Conservation (phyloP, 352 stramenopile genomes). For the Globisporangium perplexum region DNA sequence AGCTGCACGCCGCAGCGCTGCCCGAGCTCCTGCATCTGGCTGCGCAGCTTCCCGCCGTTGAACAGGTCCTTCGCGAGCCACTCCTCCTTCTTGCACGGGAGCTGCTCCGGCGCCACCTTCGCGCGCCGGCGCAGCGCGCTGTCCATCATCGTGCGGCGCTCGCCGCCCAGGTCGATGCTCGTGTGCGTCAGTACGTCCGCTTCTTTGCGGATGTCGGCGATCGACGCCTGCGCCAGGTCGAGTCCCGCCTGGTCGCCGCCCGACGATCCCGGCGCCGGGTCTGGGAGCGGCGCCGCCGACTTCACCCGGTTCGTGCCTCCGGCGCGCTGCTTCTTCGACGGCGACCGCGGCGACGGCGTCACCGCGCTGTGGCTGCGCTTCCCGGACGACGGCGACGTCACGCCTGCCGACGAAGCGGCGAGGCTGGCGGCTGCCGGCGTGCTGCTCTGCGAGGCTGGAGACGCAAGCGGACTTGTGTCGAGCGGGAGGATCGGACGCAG, state of each 20-base stretch:
- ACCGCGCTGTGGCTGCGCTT: slow-evolving; percentile 56
- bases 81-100: slow-evolving; percentile 68
- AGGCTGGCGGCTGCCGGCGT: background rate
- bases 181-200: slow-evolving; percentile 84
- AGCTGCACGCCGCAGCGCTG: slow-evolving; percentile 46
- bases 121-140: slow-evolving; percentile 19
- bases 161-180: slow-evolving; percentile 61
- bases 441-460: slow-evolving; percentile 19
- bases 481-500: slow-evolving; percentile 46
- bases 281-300: slow-evolving; percentile 21
- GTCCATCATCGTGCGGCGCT: slow-evolving; percentile 80
- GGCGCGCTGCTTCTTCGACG: slow-evolving; percentile 61
- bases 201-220: slow-evolving; percentile 73
- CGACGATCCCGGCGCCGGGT: slow-evolving; percentile 18
- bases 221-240: slow-evolving; percentile 56
- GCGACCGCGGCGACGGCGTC: slow-evolving; percentile 62
- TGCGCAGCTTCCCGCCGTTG: slow-evolving; percentile 48
- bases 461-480: slow-evolving; percentile 18
- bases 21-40: slow-evolving; percentile 48
- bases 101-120: slow-evolving; percentile 24
- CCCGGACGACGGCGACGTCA: slow-evolving; percentile 34
- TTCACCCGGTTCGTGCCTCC: slow-evolving; percentile 30
- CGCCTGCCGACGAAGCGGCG: slow-evolving; percentile 3
- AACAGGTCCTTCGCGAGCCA: slow-evolving; percentile 84
- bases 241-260: slow-evolving; percentile 26